Evolutionary conservation across 768 basidiomycete species (phyloP).

Genomic region (Xanthoconium purpureum): DNA sequence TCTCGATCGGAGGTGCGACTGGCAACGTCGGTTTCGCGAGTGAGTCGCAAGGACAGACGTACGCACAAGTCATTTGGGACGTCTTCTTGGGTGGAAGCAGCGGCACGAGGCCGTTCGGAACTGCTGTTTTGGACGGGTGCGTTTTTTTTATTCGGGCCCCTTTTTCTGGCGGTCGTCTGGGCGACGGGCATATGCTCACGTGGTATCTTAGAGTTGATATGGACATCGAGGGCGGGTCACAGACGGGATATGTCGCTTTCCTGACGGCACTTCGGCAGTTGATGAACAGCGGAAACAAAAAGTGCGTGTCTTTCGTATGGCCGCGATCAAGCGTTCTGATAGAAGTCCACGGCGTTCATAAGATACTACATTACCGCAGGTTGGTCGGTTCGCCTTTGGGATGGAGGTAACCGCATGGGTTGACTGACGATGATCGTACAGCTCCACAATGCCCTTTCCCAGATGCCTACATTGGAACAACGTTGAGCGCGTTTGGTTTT

Average conservation of each 20-base stretch:
- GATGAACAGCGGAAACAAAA: conserved; percentile 29
- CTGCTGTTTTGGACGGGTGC: conserved; percentile 70
- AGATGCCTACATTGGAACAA: conserved; percentile 42
- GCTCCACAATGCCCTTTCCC: conserved; percentile 48
- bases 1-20: conserved; percentile 60
- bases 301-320: conserved; percentile 15
- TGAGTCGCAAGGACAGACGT: conserved; percentile 53
- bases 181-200: conserved; percentile 2
- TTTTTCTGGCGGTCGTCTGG: conserved; percentile 5
- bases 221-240: conserved; percentile 46
- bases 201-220: conserved; percentile 36
- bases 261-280: conserved; percentile 24
- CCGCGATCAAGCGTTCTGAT: neutral
- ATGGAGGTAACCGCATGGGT: neutral
- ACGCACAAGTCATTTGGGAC: conserved; percentile 66
- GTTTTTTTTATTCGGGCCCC: neutral
- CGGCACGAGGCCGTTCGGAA: conserved; percentile 65
- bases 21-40: conserved; percentile 60
- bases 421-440: neutral
- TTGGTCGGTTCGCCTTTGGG: neutral
- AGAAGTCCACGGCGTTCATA: conserved; percentile 8
- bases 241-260: conserved; percentile 30
- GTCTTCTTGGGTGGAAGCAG: conserved; percentile 65
- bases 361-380: conserved; percentile 46
- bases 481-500: conserved; percentile 41